Percentiles rank a stretch among this genome's conserved stretches.
These are phyloP conservation scores for Byssothecium circinans DNA, from an alignment of 2,329 filamentous ascomycete genomes.

Conservation along the genomic window DNA sequence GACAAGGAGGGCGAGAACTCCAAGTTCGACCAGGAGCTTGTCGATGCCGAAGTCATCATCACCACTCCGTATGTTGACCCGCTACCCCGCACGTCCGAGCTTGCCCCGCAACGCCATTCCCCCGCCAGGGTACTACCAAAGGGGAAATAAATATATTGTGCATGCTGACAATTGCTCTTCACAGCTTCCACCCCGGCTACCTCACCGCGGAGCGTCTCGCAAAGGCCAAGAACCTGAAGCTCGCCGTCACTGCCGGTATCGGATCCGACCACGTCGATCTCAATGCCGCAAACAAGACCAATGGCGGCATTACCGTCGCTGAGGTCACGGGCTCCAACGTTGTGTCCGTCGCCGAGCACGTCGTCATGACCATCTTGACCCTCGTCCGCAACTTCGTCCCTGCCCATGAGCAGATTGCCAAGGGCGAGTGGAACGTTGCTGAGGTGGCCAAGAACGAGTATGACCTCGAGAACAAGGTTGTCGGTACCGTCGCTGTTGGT, in stretches of 20 bases:
- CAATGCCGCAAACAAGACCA: slow-evolving; percentile 95
- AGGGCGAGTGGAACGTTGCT: slow-evolving; percentile 93
- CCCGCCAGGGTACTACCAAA: slow-evolving; percentile 15
- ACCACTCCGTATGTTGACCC: slow-evolving; percentile 78
- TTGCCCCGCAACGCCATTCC: slow-evolving; percentile 27
- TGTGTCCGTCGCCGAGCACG: slow-evolving; percentile 97
- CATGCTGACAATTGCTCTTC: slow-evolving; percentile 13
- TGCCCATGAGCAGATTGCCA: slow-evolving; percentile 88
- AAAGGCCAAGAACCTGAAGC: slow-evolving; percentile 98
- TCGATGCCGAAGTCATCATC: slow-evolving; percentile 98
- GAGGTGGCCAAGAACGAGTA: slow-evolving; percentile 97
- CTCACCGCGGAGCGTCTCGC: slow-evolving; percentile 93
- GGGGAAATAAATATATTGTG: slow-evolving; percentile 6
- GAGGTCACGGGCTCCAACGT: slow-evolving; percentile 99
- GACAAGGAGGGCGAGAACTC: slow-evolving; percentile 96
- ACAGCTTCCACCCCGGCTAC: slow-evolving; percentile 96
- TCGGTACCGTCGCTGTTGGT: slow-evolving; percentile 95
- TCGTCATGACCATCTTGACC: slow-evolving; percentile 96
- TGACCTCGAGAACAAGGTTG: slow-evolving; percentile 95
- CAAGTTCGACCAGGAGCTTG: slow-evolving; percentile 91
- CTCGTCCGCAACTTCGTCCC: slow-evolving; percentile 98
- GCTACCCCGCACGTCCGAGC: slow-evolving; percentile 30
- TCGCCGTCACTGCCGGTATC: slow-evolving; percentile 95
- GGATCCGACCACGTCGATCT: slow-evolving; percentile 98
- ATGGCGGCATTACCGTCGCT: slow-evolving; percentile 93